Evolutionary conservation across 2,329 filamentous ascomycete species (phyloP), one percentile per base, ranked within the genome.

Genomic region (Diaporthe citriasiana): DNA sequence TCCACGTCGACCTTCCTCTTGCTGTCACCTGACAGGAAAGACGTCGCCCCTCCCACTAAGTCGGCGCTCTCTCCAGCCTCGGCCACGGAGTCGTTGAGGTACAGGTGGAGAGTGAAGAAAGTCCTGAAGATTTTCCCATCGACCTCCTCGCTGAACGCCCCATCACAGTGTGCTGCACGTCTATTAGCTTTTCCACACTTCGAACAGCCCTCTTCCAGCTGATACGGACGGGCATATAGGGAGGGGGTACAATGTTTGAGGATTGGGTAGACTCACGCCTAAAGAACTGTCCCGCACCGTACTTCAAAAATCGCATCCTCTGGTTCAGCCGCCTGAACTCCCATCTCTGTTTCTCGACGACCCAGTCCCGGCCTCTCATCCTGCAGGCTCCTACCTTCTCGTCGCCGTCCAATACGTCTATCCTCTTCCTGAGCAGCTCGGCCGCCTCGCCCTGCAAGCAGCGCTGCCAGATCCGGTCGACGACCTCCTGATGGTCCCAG

Each of bases 261-360:
- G 83, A 2, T 2, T 45, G 55, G 82, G 30, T 51, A 70, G 53
- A 80, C 84, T 80, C 72, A 86, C 85, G 87, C 75, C 87, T 88
- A 78, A 97, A 97, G 80, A 92, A 96, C 78, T 95, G 91, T 0
- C 93, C 93, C 0, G 86, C 83, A 0, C 87, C 87, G 80, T 97
- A 97, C 79, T 90, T 92, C 68, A 97, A 83, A 78, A 95, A 95
- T 38, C 94, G 85, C 88, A 95, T 88, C 47, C 93, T 84, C 80
- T 95, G 89, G 80, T 97, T 97, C 55, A 94, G 81, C 13, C 91
- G 77, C 45, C 81, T 75, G 76, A 89, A 87, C 65, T 81, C 79
- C 85, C 87, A 87, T 63, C 70, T 75, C 55, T 79, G 76, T 5
- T 79, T 79, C 63, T 63, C 53, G 1, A 47, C 55, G 25, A 40